Evolutionary conservation across 768 basidiomycete species (phyloP).

Genomic region (Pleurotus platypus): DNA sequence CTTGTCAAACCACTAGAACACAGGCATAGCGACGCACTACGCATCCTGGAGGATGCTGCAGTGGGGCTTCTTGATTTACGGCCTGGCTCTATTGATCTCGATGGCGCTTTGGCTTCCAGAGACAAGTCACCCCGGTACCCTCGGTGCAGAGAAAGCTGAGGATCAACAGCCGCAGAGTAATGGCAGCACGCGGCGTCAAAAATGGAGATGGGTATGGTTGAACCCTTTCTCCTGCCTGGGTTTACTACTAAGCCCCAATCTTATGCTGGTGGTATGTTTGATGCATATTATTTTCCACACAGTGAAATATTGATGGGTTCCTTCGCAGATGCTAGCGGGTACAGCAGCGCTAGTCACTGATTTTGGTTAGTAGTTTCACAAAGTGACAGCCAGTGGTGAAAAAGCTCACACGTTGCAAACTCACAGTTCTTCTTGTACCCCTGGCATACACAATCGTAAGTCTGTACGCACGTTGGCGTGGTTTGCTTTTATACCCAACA

Average conservation of each 20-base stretch:
- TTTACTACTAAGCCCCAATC: conserved; percentile 57
- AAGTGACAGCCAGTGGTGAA: no score
- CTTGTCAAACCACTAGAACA: neutral
- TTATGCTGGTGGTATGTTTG: conserved; percentile 47
- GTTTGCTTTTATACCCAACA: neutral
- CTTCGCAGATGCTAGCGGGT: neutral
- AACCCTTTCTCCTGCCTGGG: conserved; percentile 55
- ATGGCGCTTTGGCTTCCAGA: conserved; percentile 54
- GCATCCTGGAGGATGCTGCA: conserved; percentile 68
- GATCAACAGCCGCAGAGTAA: neutral
- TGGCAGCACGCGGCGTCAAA: neutral
- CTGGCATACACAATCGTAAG: conserved; percentile 50
- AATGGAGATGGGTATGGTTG: conserved; percentile 37
- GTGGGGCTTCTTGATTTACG: conserved; percentile 34
- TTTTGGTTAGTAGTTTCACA: conserved; percentile 28
- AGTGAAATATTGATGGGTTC: neutral
- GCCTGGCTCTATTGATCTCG: conserved; percentile 32
- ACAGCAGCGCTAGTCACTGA: conserved; percentile 27
- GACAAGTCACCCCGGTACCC: conserved; percentile 58
- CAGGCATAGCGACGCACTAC: conserved; percentile 51
- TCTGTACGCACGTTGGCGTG: neutral
- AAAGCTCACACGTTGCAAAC: no score
- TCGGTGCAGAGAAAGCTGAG: conserved; percentile 46
- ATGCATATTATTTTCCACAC: neutral
- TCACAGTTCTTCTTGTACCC: conserved; percentile 34